These are phyloP conservation scores for Polygonum maritimum DNA, from an alignment of 148 eudicot genomes.

Conservation along the genomic window DNA sequence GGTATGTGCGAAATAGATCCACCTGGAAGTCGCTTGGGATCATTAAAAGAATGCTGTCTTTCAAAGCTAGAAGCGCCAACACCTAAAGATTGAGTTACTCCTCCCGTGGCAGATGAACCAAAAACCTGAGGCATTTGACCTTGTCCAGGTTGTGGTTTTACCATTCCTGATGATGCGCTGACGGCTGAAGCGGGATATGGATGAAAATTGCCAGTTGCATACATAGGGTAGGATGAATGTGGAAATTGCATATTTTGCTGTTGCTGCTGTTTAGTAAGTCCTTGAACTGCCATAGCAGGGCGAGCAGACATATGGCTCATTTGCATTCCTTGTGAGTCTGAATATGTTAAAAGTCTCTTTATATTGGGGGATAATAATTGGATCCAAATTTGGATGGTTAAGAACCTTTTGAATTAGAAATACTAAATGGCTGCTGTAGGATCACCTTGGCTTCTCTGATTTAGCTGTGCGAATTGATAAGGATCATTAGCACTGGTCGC, in stretches of 20 bases:
- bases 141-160: slow-evolving; percentile 48
- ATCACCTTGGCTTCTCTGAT: slow-evolving; percentile 23
- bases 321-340: slow-evolving; percentile 46
- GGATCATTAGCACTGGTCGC: slow-evolving; percentile 28
- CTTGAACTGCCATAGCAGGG: slow-evolving; percentile 36
- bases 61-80: slow-evolving; percentile 35
- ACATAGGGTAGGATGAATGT: slow-evolving; percentile 52
- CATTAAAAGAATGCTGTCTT: slow-evolving; percentile 33
- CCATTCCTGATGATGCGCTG: slow-evolving; percentile 31
- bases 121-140: slow-evolving; percentile 45
- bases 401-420: slow-evolving; percentile 27
- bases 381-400: slow-evolving; percentile 28
- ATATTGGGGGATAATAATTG: slow-evolving; percentile 20
- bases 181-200: slow-evolving; percentile 41
- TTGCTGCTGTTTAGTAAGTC: slow-evolving; percentile 63
- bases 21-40: slow-evolving; percentile 36
- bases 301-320: slow-evolving; percentile 41
- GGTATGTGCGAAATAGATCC: slow-evolving; percentile 29
- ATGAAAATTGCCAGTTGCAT: slow-evolving; percentile 42
- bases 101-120: slow-evolving; percentile 33
- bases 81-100: slow-evolving; percentile 34
- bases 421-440: slow-evolving; percentile 20
- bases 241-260: slow-evolving; percentile 72
- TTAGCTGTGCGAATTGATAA: slow-evolving; percentile 31
- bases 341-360: slow-evolving; percentile 34